phyloP scores from a whole-genome alignment of 768 basidiomycete genomes.

The Mrakia gelida region DNA sequence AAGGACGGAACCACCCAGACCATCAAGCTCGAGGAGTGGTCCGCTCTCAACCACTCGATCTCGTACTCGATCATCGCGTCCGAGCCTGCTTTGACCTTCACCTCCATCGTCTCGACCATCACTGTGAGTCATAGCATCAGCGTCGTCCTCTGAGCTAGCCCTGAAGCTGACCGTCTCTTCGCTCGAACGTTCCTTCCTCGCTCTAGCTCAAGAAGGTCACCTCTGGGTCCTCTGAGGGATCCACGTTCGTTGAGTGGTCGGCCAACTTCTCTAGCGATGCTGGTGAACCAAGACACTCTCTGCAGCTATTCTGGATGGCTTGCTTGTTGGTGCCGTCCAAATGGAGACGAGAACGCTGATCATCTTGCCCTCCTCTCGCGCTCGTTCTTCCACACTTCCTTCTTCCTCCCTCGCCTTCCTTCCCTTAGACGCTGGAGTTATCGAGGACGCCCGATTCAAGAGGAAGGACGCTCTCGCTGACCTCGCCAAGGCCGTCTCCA shows the following conservation, averaged over 20 bases:
- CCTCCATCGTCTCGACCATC: conserved; percentile 42
- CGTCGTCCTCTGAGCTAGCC: background rate
- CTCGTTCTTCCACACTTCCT: background rate
- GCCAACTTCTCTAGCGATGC: conserved; percentile 39
- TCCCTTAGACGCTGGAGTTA: conserved; percentile 30
- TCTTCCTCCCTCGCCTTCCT: background rate
- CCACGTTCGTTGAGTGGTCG: conserved; percentile 39
- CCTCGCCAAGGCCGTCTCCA: conserved; percentile 39
- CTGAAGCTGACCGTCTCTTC: background rate
- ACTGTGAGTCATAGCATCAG: conserved; percentile 20
- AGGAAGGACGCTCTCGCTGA: conserved; percentile 41
- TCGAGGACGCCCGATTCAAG: conserved; percentile 42
- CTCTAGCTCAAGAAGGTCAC: conserved; percentile 33
- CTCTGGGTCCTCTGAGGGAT: conserved; percentile 34
- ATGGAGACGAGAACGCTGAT: no score
- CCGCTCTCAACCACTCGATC: conserved; percentile 40
- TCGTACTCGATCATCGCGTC: conserved; percentile 39
- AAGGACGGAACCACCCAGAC: conserved; percentile 39
- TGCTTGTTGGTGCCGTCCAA: no score
- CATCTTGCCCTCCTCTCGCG: background rate
- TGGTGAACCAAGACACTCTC: conserved; percentile 2
- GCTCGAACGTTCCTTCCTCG: background rate
- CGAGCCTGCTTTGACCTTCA: conserved; percentile 40
- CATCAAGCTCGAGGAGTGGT: conserved; percentile 43
- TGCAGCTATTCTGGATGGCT: no score